Evolutionary conservation across 2,329 filamentous ascomycete genomes (phyloP).

Genomic region (Aspergillus brasiliensis): DNA sequence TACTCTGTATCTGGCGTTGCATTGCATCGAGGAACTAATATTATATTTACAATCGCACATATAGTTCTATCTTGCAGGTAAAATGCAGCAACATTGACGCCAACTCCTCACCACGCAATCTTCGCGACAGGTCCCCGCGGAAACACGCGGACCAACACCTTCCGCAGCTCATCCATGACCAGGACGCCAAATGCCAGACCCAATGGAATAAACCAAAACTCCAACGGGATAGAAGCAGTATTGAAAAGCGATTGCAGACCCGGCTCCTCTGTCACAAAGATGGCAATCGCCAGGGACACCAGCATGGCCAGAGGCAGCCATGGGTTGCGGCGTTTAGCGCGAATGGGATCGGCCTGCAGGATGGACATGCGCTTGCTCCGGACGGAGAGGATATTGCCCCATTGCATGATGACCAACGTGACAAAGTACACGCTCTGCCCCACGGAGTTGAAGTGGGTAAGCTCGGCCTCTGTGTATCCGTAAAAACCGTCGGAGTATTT

Average conservation of each 20-base stretch:
- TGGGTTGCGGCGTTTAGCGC: conserved; percentile 51
- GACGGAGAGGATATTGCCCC: conserved; percentile 56
- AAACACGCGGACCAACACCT: conserved; percentile 51
- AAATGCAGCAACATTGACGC: too few species aligned
- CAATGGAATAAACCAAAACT: conserved; percentile 57
- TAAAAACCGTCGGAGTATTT: conserved; percentile 53
- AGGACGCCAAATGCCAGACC: conserved; percentile 55
- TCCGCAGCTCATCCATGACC: conserved; percentile 56
- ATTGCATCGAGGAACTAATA: too few species aligned
- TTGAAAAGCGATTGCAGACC: conserved; percentile 53
- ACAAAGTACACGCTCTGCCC: conserved; percentile 60
- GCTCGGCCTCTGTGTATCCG: conserved; percentile 50
- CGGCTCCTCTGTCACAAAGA: conserved; percentile 57
- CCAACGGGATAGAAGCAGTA: conserved; percentile 54
- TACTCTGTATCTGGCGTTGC: too few species aligned
- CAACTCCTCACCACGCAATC: conserved; percentile 50
- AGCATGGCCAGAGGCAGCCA: conserved; percentile 52
- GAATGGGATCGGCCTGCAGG: conserved; percentile 54
- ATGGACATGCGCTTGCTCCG: conserved; percentile 57
- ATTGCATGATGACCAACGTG: conserved; percentile 56
- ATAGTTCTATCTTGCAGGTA: too few species aligned
- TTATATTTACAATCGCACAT: too few species aligned
- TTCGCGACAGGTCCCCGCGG: conserved; percentile 50
- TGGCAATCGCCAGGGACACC: conserved; percentile 53
- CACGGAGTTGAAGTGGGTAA: conserved; percentile 52